phyloP scores from a whole-genome alignment of 352 stramenopile species.

The Blastocystis sp. region DNA sequence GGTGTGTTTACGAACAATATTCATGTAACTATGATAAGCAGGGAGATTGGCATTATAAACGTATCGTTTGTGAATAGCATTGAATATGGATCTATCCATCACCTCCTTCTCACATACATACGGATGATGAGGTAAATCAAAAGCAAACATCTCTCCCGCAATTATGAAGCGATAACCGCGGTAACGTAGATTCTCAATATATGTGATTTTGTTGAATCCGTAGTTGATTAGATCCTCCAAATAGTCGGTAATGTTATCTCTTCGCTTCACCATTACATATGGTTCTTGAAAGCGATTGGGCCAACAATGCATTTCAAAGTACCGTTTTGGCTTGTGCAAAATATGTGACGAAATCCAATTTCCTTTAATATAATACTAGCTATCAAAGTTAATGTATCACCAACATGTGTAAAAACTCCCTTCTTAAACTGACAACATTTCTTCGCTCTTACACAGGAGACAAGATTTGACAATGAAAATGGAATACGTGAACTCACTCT shows the following conservation, averaged over 20 bases:
- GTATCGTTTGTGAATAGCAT: not conserved
- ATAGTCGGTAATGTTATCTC: not conserved
- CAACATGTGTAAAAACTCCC: conserved; percentile 42
- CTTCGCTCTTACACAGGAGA: not conserved
- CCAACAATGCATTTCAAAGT: not conserved
- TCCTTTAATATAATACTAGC: conserved; percentile 8
- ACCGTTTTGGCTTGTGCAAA: not conserved
- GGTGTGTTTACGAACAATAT: too few relatives aligned
- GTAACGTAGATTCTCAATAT: conserved; percentile 10
- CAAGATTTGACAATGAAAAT: not conserved
- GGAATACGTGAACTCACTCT: not conserved
- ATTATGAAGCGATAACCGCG: conserved; percentile 13
- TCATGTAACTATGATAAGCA: too few relatives aligned
- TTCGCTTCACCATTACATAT: conserved; percentile 14
- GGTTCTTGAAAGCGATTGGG: conserved; percentile 37
- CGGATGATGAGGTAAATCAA: conserved; percentile 30
- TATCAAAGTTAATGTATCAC: not conserved
- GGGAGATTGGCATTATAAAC: not conserved
- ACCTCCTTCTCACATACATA: not conserved
- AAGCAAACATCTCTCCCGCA: not conserved
- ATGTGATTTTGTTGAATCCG: conserved; percentile 39
- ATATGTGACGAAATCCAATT: not conserved
- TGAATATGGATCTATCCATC: conserved; percentile 6
- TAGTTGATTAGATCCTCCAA: conserved; percentile 3
- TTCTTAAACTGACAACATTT: conserved; percentile 1